Percentiles rank a stretch among this genome's conserved stretches.
Conservation (phyloP, 805 yeast species). For the Candida tibetensis region DNA sequence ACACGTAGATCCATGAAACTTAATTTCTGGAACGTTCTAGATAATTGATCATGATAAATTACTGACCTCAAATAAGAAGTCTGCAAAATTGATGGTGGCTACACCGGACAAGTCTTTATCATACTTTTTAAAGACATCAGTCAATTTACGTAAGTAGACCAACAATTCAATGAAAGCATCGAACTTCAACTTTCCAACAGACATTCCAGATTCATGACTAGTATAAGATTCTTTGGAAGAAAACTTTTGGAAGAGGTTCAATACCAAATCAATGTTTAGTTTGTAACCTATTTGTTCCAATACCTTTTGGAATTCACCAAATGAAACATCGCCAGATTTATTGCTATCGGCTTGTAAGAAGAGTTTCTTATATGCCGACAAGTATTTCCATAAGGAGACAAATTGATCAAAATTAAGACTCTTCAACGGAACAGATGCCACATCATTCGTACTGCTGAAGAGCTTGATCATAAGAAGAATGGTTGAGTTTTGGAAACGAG, state of each 20-base stretch:
- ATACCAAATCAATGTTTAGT: conserved; percentile 53
- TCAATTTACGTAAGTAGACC: conserved; percentile 71
- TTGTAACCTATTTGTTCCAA: conserved; percentile 65
- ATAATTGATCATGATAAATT: conserved; percentile 26
- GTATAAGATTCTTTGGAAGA: conserved; percentile 35
- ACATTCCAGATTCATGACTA: conserved; percentile 19
- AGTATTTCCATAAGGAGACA: conserved; percentile 64
- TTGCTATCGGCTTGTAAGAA: conserved; percentile 63
- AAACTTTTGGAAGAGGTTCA: conserved; percentile 57
- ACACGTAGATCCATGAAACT: no score
- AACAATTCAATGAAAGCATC: conserved; percentile 80
- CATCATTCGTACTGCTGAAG: conserved; percentile 41
- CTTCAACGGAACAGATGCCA: conserved; percentile 17
- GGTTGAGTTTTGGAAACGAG: conserved; percentile 59
- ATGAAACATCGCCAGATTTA: conserved; percentile 56
- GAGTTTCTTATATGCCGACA: conserved; percentile 62
- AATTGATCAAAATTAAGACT: conserved; percentile 55
- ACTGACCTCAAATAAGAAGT: conserved; percentile 56
- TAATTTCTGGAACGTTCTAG: no score
- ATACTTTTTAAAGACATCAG: conserved; percentile 74
- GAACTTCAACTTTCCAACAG: conserved; percentile 55
- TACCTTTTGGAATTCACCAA: conserved; percentile 62
- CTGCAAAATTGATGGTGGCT: conserved; percentile 63
- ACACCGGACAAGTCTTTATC: conserved; percentile 74
- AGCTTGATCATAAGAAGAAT: conserved; percentile 60